Evolutionary conservation across 306 rosid genomes (phyloP).

Genomic region (Prunus kanzakura): DNA sequence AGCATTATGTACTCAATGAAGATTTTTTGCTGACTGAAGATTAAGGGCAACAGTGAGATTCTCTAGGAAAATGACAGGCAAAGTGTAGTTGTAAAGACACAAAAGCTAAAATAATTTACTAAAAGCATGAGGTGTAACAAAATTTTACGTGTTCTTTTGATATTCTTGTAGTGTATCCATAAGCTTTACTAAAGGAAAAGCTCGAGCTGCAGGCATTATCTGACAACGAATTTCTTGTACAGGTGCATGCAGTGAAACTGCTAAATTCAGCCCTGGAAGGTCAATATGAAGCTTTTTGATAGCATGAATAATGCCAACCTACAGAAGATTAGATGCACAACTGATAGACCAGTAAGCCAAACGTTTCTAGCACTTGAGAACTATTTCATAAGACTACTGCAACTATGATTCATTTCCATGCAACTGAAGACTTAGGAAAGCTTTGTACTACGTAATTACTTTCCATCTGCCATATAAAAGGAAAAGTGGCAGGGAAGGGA

Average conservation of each 20-base stretch:
- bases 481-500: too few species aligned
- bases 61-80: constrained; percentile 2
- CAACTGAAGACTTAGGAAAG: background rate
- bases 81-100: background rate
- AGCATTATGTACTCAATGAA: constrained; percentile 98
- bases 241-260: constrained; percentile 95
- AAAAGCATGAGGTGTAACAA: background rate
- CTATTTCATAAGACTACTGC: constrained; percentile 4
- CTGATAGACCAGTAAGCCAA: constrained; percentile 16
- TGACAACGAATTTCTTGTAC: constrained; percentile 90
- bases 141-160: constrained; percentile 62
- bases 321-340: constrained; percentile 23
- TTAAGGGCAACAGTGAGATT: constrained; percentile 13
- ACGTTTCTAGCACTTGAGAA: constrained; percentile 12
- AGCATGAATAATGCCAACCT: constrained; percentile 93
- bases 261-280: constrained; percentile 91
- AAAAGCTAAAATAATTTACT: background rate
- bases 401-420: background rate
- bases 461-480: too few species aligned
- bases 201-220: constrained; percentile 99
- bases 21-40: constrained; percentile 75
- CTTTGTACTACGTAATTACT: background rate
- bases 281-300: constrained; percentile 85
- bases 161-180: constrained; percentile 80
- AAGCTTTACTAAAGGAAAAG: constrained; percentile 85